Evolutionary conservation across 164 flowering plant genomes (phyloP).

Genomic region (Protea cynaroides): DNA sequence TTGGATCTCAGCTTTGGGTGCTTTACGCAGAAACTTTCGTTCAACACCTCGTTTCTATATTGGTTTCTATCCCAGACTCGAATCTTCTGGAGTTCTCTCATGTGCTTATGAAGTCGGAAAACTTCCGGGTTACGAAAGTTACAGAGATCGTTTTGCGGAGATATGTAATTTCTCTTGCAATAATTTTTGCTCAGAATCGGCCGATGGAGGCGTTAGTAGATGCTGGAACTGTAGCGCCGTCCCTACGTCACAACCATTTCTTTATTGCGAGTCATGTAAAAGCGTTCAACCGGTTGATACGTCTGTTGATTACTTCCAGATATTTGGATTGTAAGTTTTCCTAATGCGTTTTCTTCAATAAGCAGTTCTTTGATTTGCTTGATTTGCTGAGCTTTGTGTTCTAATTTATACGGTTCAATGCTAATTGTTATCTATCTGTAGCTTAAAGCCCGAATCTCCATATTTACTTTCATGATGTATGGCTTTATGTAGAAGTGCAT

Average conservation of each 20-base stretch:
- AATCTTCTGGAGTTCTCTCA: conserved; percentile 3
- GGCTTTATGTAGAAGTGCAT: background rate
- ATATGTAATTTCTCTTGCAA: conserved; percentile 6
- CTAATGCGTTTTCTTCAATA: background rate
- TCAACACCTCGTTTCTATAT: background rate
- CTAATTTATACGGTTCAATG: too few relatives aligned
- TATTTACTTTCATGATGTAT: too few relatives aligned
- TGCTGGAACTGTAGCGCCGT: conserved; percentile 62
- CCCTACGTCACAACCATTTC: conserved; percentile 35
- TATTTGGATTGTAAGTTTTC: conserved; percentile 67
- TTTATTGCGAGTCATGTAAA: conserved; percentile 58
- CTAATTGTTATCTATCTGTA: too few relatives aligned
- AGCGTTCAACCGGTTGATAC: conserved; percentile 72
- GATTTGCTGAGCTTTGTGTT: too few relatives aligned
- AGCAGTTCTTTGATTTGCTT: background rate
- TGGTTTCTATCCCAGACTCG: background rate
- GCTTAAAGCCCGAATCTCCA: too few relatives aligned
- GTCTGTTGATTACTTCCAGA: conserved; percentile 74
- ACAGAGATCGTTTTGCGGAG: background rate
- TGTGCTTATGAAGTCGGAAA: background rate
- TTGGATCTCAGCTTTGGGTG: background rate
- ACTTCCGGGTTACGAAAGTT: conserved; percentile 2
- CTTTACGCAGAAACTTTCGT: conserved; percentile 3
- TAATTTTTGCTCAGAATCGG: conserved; percentile 23
- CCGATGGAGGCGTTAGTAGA: conserved; percentile 5